Evolutionary conservation across 129 eudicot species (phyloP).

Genomic region (Chrysanthemum seticuspe): DNA sequence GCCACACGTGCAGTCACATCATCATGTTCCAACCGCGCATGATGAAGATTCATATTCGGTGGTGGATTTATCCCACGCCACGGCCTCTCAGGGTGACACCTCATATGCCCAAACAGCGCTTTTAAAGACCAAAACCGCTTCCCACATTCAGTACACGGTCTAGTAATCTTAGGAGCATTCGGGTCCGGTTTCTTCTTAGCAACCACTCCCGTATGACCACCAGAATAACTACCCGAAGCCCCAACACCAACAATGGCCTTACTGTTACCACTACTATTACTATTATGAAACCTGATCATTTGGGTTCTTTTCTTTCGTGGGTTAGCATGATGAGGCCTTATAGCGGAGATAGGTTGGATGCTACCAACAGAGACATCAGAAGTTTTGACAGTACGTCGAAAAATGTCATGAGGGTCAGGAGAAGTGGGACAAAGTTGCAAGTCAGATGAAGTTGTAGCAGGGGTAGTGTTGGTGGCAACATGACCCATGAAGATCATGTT

Average conservation of each 20-base stretch:
- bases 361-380: conserved; percentile 20
- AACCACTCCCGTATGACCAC: conserved; percentile 9
- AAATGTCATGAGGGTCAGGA: conserved; percentile 21
- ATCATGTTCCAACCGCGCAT: conserved; percentile 18
- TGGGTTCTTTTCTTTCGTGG: conserved; percentile 62
- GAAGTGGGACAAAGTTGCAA: conserved; percentile 34
- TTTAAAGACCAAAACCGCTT: conserved; percentile 80
- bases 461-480: conserved; percentile 17
- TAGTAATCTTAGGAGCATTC: conserved; percentile 74
- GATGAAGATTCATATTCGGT: conserved; percentile 45
- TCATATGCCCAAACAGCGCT: conserved; percentile 96
- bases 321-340: conserved; percentile 32
- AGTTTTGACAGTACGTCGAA: conserved; percentile 18
- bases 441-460: conserved; percentile 18
- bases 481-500: conserved; percentile 11
- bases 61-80: conserved; percentile 98
- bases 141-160: conserved; percentile 87
- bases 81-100: conserved; percentile 95
- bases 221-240: conserved; percentile 10
- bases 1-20: conserved; percentile 2
- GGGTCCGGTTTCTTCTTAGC: conserved; percentile 63
- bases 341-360: conserved; percentile 27
- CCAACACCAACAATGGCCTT: conserved; percentile 24
- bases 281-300: conserved; percentile 30
- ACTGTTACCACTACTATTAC: background rate